Evolutionary conservation across 2,329 filamentous ascomycete species (phyloP), one percentile per base, ranked within the genome.

Genomic region (Raffaelea albimanens): DNA sequence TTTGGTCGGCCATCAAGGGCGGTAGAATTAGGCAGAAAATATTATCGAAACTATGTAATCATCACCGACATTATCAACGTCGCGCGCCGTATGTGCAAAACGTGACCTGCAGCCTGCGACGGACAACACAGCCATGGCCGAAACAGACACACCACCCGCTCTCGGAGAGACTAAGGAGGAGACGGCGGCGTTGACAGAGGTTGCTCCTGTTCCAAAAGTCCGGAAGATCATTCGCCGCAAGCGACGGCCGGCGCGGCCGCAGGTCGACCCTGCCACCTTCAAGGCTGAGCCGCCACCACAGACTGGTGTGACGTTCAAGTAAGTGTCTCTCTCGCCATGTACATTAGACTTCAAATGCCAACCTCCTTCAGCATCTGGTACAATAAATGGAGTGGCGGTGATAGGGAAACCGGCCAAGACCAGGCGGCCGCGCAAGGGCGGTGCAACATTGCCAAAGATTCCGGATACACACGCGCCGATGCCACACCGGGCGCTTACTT

Each of bases 361-460:
- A 50, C 40, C 4, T 3, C 2, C 13, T 9, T 90, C 75, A 97
- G 96, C 66, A 94, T 95, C 60, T 96, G 90, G 91, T 95, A 96
- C 69, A 96, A 95, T 71, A 97, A 96, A 67, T 97, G 91, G 90
- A 85, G 83, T 1, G 93, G 93, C 55, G 93, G 93, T 59, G 93
- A 98, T 66, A 80, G 89, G 51, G 91, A 97, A 61, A 89, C 94
- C 70, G 88, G 90, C 57, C 89, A 91, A 60, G 87, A 85, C 33
- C 84, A 96, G 61, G 85, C 83, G 20, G 78, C 83, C 14, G 91
- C 93, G 3, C 82, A 85, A 54, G 85, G 84, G 2, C 85, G 94
- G 47, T 97, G 93, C 72, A 93, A 90, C 61, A 72, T 98, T 51
- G 83, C 83, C 1, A 80, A 76, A 52, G 93, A 93, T 61, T 80